Evolutionary conservation across 2,329 filamentous ascomycete genomes (phyloP).

Genomic region (Teratosphaeria pseudoeucalypti): DNA sequence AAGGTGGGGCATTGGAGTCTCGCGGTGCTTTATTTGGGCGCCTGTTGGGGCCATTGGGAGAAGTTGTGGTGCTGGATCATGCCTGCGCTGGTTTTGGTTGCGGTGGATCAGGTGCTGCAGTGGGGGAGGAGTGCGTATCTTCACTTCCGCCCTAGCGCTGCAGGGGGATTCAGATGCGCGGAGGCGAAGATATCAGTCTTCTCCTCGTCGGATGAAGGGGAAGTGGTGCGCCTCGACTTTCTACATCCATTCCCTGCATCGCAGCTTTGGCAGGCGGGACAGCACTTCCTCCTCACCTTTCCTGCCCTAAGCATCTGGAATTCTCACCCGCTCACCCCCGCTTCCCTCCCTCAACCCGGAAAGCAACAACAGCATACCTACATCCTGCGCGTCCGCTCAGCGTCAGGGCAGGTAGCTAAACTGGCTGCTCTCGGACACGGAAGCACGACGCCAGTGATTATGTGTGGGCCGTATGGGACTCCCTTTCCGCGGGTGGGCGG

Average conservation of each 20-base stretch:
- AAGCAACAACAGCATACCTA: conserved; percentile 25
- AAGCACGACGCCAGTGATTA: conserved; percentile 44
- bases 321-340: conserved; percentile 59
- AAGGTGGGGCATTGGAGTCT: conserved; percentile 61
- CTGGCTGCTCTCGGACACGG: conserved; percentile 35
- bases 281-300: conserved; percentile 65
- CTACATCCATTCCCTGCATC: conserved; percentile 30
- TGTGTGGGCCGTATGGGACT: conserved; percentile 55
- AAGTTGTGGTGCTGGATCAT: conserved; percentile 59
- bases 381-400: conserved; percentile 30
- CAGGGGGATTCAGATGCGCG: conserved; percentile 40
- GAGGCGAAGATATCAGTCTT: conserved; percentile 45
- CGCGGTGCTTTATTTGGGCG: conserved; percentile 63
- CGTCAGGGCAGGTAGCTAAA: conserved; percentile 49
- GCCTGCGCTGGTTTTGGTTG: conserved; percentile 54
- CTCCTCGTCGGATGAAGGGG: conserved; percentile 47
- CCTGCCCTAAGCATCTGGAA: conserved; percentile 58
- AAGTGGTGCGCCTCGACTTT: conserved; percentile 55
- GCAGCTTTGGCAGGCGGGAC: conserved; percentile 50
- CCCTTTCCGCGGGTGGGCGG: conserved; percentile 22
- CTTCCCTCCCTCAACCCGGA: conserved; percentile 38
- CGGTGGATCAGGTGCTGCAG: conserved; percentile 52
- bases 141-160: background rate
- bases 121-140: conserved; percentile 1
- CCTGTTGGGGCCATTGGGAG: conserved; percentile 66